These are phyloP conservation scores for Penium margaritaceum DNA, from an alignment of 139 green algal genomes.

Conservation along the genomic window DNA sequence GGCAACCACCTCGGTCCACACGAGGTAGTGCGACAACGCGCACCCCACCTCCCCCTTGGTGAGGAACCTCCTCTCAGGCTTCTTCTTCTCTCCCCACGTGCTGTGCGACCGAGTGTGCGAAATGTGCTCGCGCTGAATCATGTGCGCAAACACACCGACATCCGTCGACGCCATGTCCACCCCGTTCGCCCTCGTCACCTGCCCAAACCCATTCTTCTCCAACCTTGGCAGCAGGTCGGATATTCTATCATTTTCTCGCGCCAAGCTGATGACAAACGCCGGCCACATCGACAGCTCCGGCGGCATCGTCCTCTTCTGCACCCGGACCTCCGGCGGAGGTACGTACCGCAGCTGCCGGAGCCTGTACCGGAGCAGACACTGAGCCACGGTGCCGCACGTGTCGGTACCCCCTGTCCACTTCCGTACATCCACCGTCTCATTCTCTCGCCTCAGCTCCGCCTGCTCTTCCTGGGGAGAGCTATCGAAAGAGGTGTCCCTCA, in stretches of 20 bases:
- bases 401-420: no score
- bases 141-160: constrained; percentile 4
- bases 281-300: constrained; percentile 4
- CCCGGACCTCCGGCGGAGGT: no score
- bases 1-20: constrained; percentile 11
- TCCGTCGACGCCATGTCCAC: background rate
- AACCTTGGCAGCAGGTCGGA: background rate
- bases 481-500: no score
- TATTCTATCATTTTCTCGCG: background rate
- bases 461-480: no score
- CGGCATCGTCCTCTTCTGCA: no score
- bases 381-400: background rate
- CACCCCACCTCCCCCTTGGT: constrained; percentile 15
- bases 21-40: constrained; percentile 14
- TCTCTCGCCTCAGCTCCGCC: no score
- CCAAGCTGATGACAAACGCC: background rate
- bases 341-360: background rate
- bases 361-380: background rate
- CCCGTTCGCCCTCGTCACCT: background rate
- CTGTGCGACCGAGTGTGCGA: constrained; percentile 3
- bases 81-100: background rate
- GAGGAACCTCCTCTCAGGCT: background rate
- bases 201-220: background rate
- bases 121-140: background rate
- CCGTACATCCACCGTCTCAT: no score